Evolutionary conservation across 495 filamentous ascomycete genomes (phyloP).

Genomic region (Aspergillus panamensis): DNA sequence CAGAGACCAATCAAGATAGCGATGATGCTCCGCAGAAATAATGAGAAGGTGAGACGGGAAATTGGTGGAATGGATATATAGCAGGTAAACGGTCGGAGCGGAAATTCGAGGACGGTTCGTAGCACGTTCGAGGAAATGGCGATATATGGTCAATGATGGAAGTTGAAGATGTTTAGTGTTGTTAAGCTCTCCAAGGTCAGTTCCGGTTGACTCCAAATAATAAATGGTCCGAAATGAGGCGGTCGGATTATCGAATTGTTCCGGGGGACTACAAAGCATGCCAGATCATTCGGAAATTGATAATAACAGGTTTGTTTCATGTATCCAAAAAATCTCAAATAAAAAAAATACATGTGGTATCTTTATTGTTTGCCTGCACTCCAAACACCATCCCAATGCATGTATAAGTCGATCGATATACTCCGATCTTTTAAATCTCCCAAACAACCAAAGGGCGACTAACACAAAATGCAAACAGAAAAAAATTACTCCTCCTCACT

Average conservation of each 20-base stretch:
- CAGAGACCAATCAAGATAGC: constrained; percentile 10
- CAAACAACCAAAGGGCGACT: too few relatives aligned
- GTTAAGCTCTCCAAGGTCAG: too few relatives aligned
- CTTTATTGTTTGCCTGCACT: not conserved
- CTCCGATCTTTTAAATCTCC: too few relatives aligned
- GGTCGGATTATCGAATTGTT: constrained; percentile 22
- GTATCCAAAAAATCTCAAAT: not conserved
- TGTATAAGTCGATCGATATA: not conserved
- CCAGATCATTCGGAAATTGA: not conserved
- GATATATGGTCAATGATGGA: not conserved
- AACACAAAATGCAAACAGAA: constrained; percentile 10
- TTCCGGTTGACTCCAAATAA: constrained; percentile 4
- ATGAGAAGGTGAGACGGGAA: not conserved
- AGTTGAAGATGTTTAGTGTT: too few relatives aligned
- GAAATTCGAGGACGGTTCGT: not conserved
- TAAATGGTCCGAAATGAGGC: constrained; percentile 1
- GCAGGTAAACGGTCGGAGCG: not conserved
- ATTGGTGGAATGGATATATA: not conserved
- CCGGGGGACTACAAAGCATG: constrained; percentile 12
- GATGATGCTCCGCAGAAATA: constrained; percentile 7
- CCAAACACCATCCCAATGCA: constrained; percentile 13
- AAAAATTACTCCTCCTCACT: constrained; percentile 46
- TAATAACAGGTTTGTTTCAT: not conserved
- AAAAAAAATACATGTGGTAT: constrained; percentile 9
- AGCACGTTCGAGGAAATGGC: not conserved